Base-by-base conservation (phyloP, 2,329 filamentous ascomycete genomes). In the Fusarium liriodendri region DNA sequence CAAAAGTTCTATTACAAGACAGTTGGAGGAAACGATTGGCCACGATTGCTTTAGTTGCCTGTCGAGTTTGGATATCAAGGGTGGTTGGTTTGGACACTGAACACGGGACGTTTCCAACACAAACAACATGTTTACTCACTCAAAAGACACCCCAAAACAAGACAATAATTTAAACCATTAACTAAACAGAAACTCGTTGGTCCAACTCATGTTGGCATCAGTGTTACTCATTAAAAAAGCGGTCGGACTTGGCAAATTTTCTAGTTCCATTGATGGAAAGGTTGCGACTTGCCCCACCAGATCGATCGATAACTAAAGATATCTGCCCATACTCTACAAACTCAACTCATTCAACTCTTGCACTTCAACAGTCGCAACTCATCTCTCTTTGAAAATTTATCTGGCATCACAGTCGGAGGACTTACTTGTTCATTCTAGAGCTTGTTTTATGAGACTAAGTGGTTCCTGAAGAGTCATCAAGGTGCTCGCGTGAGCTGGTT, bases 181-280 rank as follows among this genome's bases (percentile, higher is more conserved):
- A 52, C 29, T 29, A 52, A n/a, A 13, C 3, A 47, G 42, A 52
- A 52, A 29, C 47, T 32, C 27, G 47, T 29, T 29, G 18, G 9
- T 14, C 11, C 2, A 6, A 32, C 4, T 32, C 27, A 54, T 54
- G 47, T 52, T 32, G 25, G 10, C 10, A 29, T 52, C 27, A 18
- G 47, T 52, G 27, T 32, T 52, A 32, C 47, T 32, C 27, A 32
- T 6, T 20, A 20, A 45, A 45, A 74, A 74, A 70, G 72, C 66
- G 72, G 72, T 75, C 72, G 54, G 35, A 32, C 25, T 66, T 55
- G 66, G 72, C 73, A 75, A 75, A 62, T 73, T 70, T 63, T 63
- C 40, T 27, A 35, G 62, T 60, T 29, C 64, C 16, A 57, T 57
- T 3, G 54, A 37, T 57, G 33, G 32, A 14, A 45, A 45, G 42